Percentiles rank a stretch among this genome's conserved stretches.
phyloP scores from a whole-genome alignment of 192 early-diverging fungal genomes.

The Dissophora ornata region DNA sequence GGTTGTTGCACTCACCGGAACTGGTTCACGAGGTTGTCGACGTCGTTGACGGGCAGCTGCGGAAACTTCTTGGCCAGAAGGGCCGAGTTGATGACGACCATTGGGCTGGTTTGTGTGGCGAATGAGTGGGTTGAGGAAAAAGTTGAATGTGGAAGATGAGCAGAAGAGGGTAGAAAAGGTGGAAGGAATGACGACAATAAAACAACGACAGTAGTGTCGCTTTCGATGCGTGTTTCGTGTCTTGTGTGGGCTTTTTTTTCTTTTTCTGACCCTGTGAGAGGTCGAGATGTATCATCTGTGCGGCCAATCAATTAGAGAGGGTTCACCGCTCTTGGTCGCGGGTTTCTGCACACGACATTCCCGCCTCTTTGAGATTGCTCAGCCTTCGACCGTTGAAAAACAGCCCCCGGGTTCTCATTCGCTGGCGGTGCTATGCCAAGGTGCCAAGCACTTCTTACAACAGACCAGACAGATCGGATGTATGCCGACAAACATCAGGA shows the following conservation, averaged over 20 bases:
- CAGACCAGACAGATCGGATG: too few species aligned
- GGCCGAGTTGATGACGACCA: slow-evolving; percentile 64
- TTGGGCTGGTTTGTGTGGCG: slow-evolving; percentile 8
- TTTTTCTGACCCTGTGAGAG: too few species aligned
- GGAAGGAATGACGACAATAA: background rate
- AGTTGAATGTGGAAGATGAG: background rate
- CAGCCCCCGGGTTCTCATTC: too few species aligned
- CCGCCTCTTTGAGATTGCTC: too few species aligned
- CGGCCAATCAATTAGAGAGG: too few species aligned
- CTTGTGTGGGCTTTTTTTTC: too few species aligned
- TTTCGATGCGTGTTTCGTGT: background rate
- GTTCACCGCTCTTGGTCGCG: too few species aligned
- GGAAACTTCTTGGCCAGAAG: slow-evolving; percentile 65
- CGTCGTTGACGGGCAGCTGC: slow-evolving; percentile 60
- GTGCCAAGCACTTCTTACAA: background rate
- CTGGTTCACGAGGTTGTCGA: slow-evolving; percentile 61
- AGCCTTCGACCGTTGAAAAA: too few species aligned
- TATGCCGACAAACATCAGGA: too few species aligned
- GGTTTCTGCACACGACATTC: too few species aligned
- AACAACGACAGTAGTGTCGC: background rate
- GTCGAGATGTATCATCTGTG: too few species aligned
- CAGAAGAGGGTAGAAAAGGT: background rate
- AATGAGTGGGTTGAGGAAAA: background rate
- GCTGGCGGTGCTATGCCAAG: background rate
- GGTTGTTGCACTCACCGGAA: slow-evolving; percentile 62